Evolutionary conservation across 2,329 filamentous ascomycete genomes (phyloP), one percentile per base, ranked within the genome.

Genomic region (Penicillium sp.): DNA sequence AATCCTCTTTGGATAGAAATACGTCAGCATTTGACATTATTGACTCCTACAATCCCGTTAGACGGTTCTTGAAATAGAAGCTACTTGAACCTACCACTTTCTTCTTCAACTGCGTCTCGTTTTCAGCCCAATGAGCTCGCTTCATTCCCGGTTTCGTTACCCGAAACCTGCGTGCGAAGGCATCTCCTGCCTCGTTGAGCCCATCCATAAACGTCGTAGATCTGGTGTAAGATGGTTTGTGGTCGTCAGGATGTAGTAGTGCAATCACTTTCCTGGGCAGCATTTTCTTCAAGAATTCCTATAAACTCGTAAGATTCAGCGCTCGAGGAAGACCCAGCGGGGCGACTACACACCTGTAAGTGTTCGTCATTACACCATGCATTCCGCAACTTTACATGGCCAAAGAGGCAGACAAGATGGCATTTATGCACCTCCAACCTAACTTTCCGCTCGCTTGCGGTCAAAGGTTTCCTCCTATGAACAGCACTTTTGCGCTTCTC

Each of bases 351-450:
- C 56, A 75, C 78, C 64, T 95, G 89, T 8, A 88, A 80, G 49
- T 78, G 72, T 12, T 73, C 61, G 64, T 92, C 86, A 62, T 95
- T 95, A 71, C 91, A 96, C 89, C 92, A 96, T 46, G 80, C 75
- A 64, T 97, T 99, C 47, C 91, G 83, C 49, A 82, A 76, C 57
- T 87, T 80, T 13, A 85, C 79, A 68, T 97, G 89, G 9, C 83
- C 82, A 13, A 99, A 71, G 2, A 99, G 77, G 65, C 89, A 95
- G 12, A 96, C 73, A 0, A 97, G 57, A 70, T 99, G 91, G 53
- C 84, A 76, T 69, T 92, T 95, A 69, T 99, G 93, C n/a, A 90
- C 77, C 43, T 89, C 80, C 27, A 93, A 67, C 16, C 91, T 82
- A 27, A 77, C 64, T 39, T 76, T 78, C 54, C 78, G 83, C 54